Percentiles rank a stretch among this genome's conserved stretches.
Conservation (phyloP, 2,329 filamentous ascomycete genomes). For the Diplodia corticola region DNA sequence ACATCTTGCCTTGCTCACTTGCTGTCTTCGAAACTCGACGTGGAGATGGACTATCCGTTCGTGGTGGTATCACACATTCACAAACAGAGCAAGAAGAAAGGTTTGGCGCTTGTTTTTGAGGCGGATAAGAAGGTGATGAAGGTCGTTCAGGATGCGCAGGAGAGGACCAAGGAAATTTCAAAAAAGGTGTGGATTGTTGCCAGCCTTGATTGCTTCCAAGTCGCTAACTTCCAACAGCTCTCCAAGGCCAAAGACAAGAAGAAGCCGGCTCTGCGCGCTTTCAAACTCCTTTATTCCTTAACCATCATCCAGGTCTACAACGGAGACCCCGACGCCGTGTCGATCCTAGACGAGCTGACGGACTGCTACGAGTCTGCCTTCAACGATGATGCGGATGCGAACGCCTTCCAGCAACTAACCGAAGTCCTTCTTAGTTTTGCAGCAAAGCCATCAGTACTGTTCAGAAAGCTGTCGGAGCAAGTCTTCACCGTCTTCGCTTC, state of each 20-base stretch:
- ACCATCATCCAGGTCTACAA: conserved; percentile 88
- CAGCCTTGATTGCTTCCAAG: not conserved
- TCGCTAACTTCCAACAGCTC: conserved; percentile 23
- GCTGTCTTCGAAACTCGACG: conserved; percentile 42
- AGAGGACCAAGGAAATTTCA: conserved; percentile 34
- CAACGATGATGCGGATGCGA: conserved; percentile 38
- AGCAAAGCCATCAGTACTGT: conserved; percentile 78
- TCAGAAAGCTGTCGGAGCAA: conserved; percentile 82
- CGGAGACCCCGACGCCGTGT: conserved; percentile 80
- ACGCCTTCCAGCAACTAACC: conserved; percentile 68
- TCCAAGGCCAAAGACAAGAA: conserved; percentile 30
- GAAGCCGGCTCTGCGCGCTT: conserved; percentile 58
- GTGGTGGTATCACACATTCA: conserved; percentile 43
- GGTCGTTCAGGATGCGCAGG: conserved; percentile 36
- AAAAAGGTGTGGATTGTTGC: conserved; percentile 27
- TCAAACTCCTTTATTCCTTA: conserved; percentile 80
- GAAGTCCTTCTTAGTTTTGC: conserved; percentile 91
- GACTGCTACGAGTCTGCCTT: conserved; percentile 56
- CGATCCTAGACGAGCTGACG: conserved; percentile 78
- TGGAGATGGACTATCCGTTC: conserved; percentile 41
- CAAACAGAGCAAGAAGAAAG: conserved; percentile 30
- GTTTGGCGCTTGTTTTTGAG: conserved; percentile 48
- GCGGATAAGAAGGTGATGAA: conserved; percentile 49
- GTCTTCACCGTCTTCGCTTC: conserved; percentile 82
- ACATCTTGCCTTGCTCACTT: conserved; percentile 57